phyloP scores from a whole-genome alignment of 345 rosid genomes.

The Populus ilicifolia region DNA sequence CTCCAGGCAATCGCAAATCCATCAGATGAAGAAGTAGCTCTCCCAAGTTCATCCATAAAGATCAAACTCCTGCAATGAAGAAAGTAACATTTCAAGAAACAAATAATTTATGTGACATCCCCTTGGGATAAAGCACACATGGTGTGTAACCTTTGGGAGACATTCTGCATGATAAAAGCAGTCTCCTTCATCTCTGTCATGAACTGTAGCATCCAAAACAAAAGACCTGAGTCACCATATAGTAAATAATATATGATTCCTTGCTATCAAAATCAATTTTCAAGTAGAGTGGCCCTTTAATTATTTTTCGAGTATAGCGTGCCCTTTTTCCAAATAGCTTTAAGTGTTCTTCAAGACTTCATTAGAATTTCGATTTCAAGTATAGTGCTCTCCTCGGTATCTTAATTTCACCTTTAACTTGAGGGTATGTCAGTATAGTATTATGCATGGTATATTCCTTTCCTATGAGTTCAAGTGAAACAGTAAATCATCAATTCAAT shows the following conservation, averaged over 20 bases:
- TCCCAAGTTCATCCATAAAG: conserved; percentile 94
- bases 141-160: conserved; percentile 56
- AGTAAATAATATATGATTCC: background rate
- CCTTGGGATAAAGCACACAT: conserved; percentile 4
- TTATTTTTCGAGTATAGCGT: background rate
- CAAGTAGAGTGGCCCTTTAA: background rate
- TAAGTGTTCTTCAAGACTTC: background rate
- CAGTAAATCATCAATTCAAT: background rate
- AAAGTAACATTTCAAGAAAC: background rate
- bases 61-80: conserved; percentile 64
- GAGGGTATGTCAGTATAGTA: background rate
- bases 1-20: conserved; percentile 96
- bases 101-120: background rate
- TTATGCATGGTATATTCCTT: background rate
- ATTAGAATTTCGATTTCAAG: background rate
- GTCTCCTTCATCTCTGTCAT: conserved; percentile 99
- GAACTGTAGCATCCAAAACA: conserved; percentile 50
- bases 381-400: background rate
- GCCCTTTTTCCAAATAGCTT: background rate
- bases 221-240: background rate
- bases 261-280: background rate
- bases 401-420: background rate
- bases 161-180: conserved; percentile 93
- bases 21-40: conserved; percentile 96
- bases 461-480: background rate